Percentiles rank a stretch among this genome's conserved stretches.
Conservation (phyloP, 2,329 filamentous ascomycete genomes). For the Phyllosticta citriasiana region DNA sequence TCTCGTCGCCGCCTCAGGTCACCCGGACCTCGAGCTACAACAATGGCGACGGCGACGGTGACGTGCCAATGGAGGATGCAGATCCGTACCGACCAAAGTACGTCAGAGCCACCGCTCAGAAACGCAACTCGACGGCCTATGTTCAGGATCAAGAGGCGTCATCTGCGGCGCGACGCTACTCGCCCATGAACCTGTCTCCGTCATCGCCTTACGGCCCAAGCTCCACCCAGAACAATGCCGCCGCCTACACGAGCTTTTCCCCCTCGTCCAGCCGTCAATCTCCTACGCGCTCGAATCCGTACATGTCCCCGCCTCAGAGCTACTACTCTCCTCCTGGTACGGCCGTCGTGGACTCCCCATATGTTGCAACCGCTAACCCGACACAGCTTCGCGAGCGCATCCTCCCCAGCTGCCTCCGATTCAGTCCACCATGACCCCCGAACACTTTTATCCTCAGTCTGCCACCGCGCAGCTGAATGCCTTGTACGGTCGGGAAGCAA, state of each 20-base stretch:
- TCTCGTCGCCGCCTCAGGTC: conserved; percentile 25
- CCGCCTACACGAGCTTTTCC: conserved; percentile 31
- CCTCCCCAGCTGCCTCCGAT: conserved; percentile 66
- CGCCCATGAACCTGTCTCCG: conserved; percentile 88
- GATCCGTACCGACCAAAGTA: conserved; percentile 86
- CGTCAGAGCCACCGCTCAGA: conserved; percentile 60
- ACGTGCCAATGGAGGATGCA: conserved; percentile 68
- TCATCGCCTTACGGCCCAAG: conserved; percentile 65
- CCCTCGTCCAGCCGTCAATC: conserved; percentile 59
- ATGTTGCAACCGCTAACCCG: conserved; percentile 16
- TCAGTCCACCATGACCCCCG: conserved; percentile 56
- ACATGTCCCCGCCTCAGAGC: conserved; percentile 46
- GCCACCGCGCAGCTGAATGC: conserved; percentile 62
- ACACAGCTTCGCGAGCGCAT: conserved; percentile 38
- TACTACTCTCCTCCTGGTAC: conserved; percentile 51
- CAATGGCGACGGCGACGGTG: conserved; percentile 31
- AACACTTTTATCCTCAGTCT: conserved; percentile 63
- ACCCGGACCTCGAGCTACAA: conserved; percentile 26
- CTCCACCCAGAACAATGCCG: conserved; percentile 40
- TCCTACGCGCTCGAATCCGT: conserved; percentile 57
- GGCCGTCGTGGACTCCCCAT: conserved; percentile 17
- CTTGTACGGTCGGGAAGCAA: conserved; percentile 46
- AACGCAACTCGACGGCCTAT: conserved; percentile 66
- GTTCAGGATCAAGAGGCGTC: conserved; percentile 60
- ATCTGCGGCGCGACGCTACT: conserved; percentile 81